phyloP scores from a whole-genome alignment of 1,284 basidiomycete genomes.

The Sphaerobolus stellatus region DNA sequence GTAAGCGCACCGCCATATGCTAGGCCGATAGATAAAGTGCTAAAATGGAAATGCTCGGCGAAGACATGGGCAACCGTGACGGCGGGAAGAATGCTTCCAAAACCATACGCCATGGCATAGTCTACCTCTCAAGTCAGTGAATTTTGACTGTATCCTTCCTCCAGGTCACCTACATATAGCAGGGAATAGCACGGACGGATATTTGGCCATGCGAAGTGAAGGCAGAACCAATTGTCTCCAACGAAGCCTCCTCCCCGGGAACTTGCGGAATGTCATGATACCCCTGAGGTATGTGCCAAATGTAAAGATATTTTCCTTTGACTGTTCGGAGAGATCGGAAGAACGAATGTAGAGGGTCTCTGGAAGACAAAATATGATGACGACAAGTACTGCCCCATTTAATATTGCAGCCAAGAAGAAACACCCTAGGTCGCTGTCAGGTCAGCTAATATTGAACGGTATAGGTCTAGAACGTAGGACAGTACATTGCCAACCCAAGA shows the following conservation, averaged over 20 bases:
- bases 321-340: background rate
- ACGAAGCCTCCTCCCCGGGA: slow-evolving; percentile 2
- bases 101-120: slow-evolving; percentile 10
- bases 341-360: slow-evolving; percentile 10
- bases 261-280: slow-evolving; percentile 1
- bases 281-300: background rate
- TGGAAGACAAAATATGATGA: slow-evolving; percentile 9
- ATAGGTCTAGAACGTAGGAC: background rate
- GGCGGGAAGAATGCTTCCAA: slow-evolving; percentile 12
- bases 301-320: background rate
- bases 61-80: slow-evolving; percentile 9
- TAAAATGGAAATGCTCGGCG: slow-evolving; percentile 7
- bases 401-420: slow-evolving; percentile 7
- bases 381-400: slow-evolving; percentile 1
- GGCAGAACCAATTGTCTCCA: slow-evolving; percentile 6
- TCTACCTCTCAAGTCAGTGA: background rate
- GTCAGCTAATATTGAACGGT: too few species aligned
- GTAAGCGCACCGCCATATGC: slow-evolving; percentile 10
- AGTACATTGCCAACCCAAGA: slow-evolving; percentile 7
- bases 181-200: slow-evolving; percentile 9
- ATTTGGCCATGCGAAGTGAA: slow-evolving; percentile 11
- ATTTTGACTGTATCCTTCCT: background rate
- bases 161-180: slow-evolving; percentile 3
- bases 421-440: slow-evolving; percentile 5
- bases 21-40: slow-evolving; percentile 5